Evolutionary conservation across 2,329 filamentous ascomycete genomes (phyloP), one percentile per base, ranked within the genome.

Genomic region (Cladophialophora immunda): DNA sequence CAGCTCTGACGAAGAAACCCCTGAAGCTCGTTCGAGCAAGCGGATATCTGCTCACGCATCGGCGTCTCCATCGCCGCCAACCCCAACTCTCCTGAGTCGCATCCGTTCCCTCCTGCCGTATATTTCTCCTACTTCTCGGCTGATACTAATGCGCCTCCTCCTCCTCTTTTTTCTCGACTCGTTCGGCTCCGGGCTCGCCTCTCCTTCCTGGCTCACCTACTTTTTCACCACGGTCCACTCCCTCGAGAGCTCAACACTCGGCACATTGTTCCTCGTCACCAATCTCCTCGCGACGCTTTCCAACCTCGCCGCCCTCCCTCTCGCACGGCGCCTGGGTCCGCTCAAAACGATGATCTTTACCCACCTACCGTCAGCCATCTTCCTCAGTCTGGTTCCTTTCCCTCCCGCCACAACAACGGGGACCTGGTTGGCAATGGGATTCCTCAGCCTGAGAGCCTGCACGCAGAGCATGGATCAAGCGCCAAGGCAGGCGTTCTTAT

Each of bases 271-370:
- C 75, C 83, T 83, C 41, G 78, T 81, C 9, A 82, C 81, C 13
- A 81, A 78, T 69, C 75, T 82, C 54, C 77, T 83, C 27, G 73
- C 76, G 15, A 77, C 76, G 1, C 74, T 79, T 53, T 81, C 78
- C 25, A 84, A 82, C 69, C 75, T 83, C 4, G 78, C 79, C 80
- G 88, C 77, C 79, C 88, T 71, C 79, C 88, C 89, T 7, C 86
- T 92, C 41, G 84, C 92, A 55, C 88, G 89, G 70, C 86, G 89
- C 65, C 81, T 87, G 57, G 84, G 85, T 22, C 80, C 84, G 45
- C 80, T 87, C 30, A 81, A 81, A 81, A 92, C 90, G 1, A 92
- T 92, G 90, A 89, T 90, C 8, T 90, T 91, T 73, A 91, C 90
- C 0, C 90, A 92, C 71, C 81, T 92, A 0, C 90, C 90, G 0